Evolutionary conservation across 208 protist species (phyloP).

Genomic region (Strigomonas culicis): DNA sequence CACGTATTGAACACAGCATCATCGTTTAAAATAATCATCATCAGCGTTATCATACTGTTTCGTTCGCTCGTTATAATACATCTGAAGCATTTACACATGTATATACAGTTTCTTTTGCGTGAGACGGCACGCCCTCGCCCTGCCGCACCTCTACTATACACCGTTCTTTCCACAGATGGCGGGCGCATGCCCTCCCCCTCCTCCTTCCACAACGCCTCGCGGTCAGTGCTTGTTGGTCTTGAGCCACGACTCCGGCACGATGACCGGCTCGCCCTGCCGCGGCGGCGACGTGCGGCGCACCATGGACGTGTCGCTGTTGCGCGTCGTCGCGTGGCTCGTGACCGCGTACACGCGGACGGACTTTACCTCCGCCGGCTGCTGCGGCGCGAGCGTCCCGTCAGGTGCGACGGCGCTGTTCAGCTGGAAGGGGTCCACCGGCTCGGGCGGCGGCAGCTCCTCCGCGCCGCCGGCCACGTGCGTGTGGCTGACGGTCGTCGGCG

Average conservation of each 20-base stretch:
- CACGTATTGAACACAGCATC: no score
- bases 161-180: background rate
- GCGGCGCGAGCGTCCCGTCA: background rate
- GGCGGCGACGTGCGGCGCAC: slow-evolving; percentile 26
- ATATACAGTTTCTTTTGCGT: no score
- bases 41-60: no score
- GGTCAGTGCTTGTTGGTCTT: slow-evolving; percentile 1
- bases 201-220: background rate
- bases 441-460: background rate
- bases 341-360: slow-evolving; percentile 48
- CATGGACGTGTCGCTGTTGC: slow-evolving; percentile 30
- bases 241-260: slow-evolving; percentile 37
- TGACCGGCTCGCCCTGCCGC: slow-evolving; percentile 39
- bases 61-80: no score
- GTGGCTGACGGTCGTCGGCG: background rate
- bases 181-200: background rate
- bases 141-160: no score
- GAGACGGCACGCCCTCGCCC: background rate
- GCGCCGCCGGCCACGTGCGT: background rate
- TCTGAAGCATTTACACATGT: no score
- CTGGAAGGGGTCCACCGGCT: background rate
- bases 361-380: slow-evolving; percentile 42
- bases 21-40: no score
- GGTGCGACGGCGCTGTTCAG: background rate
- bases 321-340: slow-evolving; percentile 15